Percentiles rank a stretch among this genome's conserved stretches.
phyloP scores from a whole-genome alignment of 352 stramenopile genomes.

The Phytophthora fragariae region DNA sequence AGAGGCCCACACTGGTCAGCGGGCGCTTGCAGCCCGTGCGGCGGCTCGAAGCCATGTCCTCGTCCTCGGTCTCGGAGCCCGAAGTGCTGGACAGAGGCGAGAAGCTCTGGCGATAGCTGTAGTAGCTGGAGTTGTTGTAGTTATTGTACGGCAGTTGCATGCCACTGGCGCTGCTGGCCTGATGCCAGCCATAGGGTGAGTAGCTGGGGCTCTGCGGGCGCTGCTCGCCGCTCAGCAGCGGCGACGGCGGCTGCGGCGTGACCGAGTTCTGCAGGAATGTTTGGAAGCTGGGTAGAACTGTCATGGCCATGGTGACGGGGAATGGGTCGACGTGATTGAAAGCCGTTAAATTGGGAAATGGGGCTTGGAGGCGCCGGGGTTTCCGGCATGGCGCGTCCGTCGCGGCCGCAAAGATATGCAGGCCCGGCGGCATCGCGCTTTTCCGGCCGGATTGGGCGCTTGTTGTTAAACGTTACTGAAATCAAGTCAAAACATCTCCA shows the following conservation, averaged over 20 bases:
- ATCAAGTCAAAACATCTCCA: constrained; percentile 17
- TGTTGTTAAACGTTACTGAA: constrained; percentile 34
- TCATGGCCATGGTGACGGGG: constrained; percentile 46
- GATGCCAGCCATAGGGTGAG: constrained; percentile 29
- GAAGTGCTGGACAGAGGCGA: constrained; percentile 29
- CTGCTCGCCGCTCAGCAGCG: constrained; percentile 21
- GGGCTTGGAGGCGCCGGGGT: constrained; percentile 17
- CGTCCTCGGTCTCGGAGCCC: constrained; percentile 42
- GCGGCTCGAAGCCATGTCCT: constrained; percentile 25
- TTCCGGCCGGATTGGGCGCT: constrained; percentile 18
- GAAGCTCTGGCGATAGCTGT: constrained; percentile 14
- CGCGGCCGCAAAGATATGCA: constrained; percentile 61
- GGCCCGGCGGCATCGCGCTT: constrained; percentile 11
- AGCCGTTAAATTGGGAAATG: constrained; percentile 39
- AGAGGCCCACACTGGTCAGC: constrained; percentile 32
- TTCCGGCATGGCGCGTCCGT: constrained; percentile 13
- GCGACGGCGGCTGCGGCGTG: constrained; percentile 34
- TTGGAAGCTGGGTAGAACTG: constrained; percentile 64
- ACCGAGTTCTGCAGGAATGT: constrained; percentile 57
- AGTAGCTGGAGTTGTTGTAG: constrained; percentile 6
- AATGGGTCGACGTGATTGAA: constrained; percentile 11
- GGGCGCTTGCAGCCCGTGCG: constrained; percentile 35
- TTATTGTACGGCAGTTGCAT: constrained; percentile 32
- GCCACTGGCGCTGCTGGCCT: constrained; percentile 9
- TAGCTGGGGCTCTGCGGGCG: constrained; percentile 23